These are phyloP conservation scores for Garcia nutans DNA, from an alignment of 345 rosid species.

Conservation along the genomic window DNA sequence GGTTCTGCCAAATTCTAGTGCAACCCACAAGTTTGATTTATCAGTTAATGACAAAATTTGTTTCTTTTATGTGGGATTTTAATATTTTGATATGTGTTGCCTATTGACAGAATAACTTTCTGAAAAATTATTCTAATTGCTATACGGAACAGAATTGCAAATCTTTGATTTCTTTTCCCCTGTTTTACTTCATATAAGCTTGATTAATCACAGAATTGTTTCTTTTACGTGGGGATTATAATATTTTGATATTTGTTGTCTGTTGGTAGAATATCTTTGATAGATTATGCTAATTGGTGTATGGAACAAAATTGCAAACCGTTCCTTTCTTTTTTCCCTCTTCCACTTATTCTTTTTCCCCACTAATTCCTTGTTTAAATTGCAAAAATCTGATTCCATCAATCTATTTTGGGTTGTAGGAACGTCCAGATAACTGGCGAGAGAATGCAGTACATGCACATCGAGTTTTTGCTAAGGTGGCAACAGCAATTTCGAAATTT, in stretches of 20 bases:
- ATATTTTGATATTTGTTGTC: too few relatives aligned
- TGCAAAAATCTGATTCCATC: background rate
- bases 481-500: conserved; percentile 71
- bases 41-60: too few relatives aligned
- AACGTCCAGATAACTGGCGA: conserved; percentile 92
- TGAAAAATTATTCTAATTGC: background rate
- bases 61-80: too few relatives aligned
- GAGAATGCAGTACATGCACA: conserved; percentile 63
- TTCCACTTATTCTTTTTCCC: background rate
- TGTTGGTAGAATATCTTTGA: too few relatives aligned
- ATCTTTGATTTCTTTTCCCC: too few relatives aligned
- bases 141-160: too few relatives aligned
- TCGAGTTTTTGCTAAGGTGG: conserved; percentile 55
- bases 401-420: conserved; percentile 42
- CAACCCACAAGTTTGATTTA: background rate
- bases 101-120: background rate
- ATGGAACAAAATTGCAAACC: background rate
- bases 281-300: too few relatives aligned
- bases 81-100: too few relatives aligned
- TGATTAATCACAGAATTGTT: too few relatives aligned
- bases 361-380: background rate
- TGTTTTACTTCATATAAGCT: too few relatives aligned
- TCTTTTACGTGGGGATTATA: too few relatives aligned
- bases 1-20: background rate
- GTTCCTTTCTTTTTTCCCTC: background rate